phyloP scores from a whole-genome alignment of 176 grass and related monocot genomes.

The Lolium rigidum region DNA sequence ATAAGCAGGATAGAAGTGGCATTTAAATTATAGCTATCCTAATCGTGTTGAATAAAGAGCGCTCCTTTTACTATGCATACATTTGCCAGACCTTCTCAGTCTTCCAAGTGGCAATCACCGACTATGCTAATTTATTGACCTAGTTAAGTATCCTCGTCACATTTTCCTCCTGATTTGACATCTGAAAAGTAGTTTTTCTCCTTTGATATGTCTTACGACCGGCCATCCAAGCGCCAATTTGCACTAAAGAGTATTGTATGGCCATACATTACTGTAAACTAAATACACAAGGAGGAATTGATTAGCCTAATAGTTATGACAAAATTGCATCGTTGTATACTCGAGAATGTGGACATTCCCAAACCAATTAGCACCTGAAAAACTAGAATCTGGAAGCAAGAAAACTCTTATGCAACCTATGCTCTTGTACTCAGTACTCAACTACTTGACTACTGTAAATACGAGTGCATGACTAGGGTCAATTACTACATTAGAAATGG shows the following conservation, averaged over 20 bases:
- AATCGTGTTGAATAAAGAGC: not conserved
- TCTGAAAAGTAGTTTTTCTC: conserved; percentile 7
- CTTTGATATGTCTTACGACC: not conserved
- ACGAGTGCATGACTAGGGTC: not conserved
- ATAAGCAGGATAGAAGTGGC: not conserved
- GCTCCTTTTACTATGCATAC: not conserved
- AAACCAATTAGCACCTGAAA: not conserved
- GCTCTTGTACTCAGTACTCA: not conserved
- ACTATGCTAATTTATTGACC: not conserved
- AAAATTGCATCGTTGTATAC: not conserved
- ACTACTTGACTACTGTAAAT: not conserved
- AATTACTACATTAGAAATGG: not conserved
- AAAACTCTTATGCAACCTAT: not conserved
- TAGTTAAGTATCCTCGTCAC: not conserved
- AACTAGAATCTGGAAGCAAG: not conserved
- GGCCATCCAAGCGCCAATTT: not conserved
- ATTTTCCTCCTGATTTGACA: not conserved
- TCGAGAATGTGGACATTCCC: not conserved
- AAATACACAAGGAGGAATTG: not conserved
- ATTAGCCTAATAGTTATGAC: not conserved
- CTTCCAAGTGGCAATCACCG: not conserved
- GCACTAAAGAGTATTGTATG: not conserved
- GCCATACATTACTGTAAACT: not conserved
- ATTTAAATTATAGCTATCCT: not conserved
- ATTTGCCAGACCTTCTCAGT: not conserved